Conservation (phyloP, 495 filamentous ascomycete species). For the Aspergillus sclerotioniger region DNA sequence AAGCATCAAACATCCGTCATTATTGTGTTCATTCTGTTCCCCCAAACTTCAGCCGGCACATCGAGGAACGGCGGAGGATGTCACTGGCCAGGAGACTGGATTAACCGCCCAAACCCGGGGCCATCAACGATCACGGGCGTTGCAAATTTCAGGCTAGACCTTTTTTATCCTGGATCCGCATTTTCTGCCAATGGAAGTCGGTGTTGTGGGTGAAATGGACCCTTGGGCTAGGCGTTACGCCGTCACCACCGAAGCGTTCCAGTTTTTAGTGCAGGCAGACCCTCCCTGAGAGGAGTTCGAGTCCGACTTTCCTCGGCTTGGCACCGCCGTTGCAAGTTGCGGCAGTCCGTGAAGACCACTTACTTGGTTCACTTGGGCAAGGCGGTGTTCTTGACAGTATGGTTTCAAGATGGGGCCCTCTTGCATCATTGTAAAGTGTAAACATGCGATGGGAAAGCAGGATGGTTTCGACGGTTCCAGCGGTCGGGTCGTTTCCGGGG, state of each 20-base stretch:
- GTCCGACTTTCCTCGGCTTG: background rate
- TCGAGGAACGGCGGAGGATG: background rate
- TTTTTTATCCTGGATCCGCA: background rate
- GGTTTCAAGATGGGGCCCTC: background rate
- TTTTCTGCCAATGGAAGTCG: background rate
- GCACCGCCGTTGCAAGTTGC: background rate
- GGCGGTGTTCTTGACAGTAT: too few relatives aligned
- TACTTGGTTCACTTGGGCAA: too few relatives aligned
- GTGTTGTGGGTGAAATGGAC: background rate
- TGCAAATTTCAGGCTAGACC: background rate
- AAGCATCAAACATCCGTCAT: background rate
- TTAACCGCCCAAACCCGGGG: background rate
- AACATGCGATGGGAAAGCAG: background rate
- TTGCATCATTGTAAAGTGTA: background rate
- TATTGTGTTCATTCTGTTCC: background rate
- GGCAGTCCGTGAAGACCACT: too few relatives aligned
- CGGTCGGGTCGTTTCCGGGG: background rate
- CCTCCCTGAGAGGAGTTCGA: background rate
- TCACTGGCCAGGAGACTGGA: background rate
- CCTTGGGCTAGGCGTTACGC: background rate
- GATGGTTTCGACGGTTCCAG: background rate
- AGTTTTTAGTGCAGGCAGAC: background rate
- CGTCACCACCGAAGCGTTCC: background rate
- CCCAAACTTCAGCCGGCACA: background rate
- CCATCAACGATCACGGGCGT: background rate